Evolutionary conservation across 2,329 filamentous ascomycete genomes (phyloP).

Genomic region (Fusarium secorum): DNA sequence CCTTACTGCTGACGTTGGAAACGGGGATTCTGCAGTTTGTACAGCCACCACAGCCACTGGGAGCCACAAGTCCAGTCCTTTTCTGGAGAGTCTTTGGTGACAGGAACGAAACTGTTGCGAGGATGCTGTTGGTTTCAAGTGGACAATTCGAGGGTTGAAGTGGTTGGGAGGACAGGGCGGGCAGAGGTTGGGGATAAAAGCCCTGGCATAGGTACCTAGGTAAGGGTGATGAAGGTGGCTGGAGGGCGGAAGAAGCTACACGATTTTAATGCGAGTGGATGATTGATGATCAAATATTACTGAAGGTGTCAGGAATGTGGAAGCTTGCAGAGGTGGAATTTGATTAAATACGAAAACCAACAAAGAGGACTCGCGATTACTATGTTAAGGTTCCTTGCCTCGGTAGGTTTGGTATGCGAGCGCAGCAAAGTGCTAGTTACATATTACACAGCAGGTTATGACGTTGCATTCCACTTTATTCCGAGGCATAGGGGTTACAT

Average conservation of each 20-base stretch:
- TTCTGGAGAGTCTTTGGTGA: constrained; percentile 8
- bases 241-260: constrained; percentile 16
- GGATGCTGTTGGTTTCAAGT: constrained; percentile 28
- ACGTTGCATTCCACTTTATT: constrained; percentile 21
- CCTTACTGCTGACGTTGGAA: constrained; percentile 31
- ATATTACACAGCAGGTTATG: constrained; percentile 5
- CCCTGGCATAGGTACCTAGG: constrained; percentile 4
- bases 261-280: neutral
- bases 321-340: constrained; percentile 7
- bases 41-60: constrained; percentile 32
- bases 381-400: neutral
- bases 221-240: constrained; percentile 25
- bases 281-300: constrained; percentile 13
- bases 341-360: neutral
- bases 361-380: neutral
- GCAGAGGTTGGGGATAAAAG: constrained; percentile 28
- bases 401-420: constrained; percentile 8
- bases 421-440: neutral
- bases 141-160: constrained; percentile 12
- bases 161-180: constrained; percentile 21
- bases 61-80: constrained; percentile 21
- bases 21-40: neutral
- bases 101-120: constrained; percentile 18
- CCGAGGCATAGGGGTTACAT: neutral
- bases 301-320: constrained; percentile 9